Evolutionary conservation across 78 protist genomes (phyloP).

Genomic region (Andalucia godoyi): DNA sequence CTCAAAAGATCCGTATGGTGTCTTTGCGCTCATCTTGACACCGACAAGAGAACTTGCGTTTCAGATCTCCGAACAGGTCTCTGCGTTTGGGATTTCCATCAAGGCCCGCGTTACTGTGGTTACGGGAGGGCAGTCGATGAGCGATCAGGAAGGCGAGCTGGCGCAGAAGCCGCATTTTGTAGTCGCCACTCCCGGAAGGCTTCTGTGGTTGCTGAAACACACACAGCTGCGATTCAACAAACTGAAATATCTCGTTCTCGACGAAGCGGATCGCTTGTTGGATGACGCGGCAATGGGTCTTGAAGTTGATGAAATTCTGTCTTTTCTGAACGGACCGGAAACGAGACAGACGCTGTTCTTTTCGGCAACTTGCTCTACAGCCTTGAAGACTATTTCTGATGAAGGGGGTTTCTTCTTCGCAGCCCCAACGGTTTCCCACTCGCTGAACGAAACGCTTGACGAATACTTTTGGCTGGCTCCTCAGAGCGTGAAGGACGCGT

Average conservation of each 20-base stretch:
- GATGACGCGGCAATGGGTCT: constrained; percentile 14
- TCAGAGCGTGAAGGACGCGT: too few species aligned
- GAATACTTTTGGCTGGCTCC: too few species aligned
- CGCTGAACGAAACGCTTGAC: too few species aligned
- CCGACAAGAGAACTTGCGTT: constrained; percentile 89
- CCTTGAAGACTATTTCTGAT: too few species aligned
- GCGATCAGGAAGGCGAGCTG: constrained; percentile 55
- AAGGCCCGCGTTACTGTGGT: constrained; percentile 27
- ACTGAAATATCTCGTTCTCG: background rate
- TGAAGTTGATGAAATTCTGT: background rate
- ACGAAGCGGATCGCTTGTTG: constrained; percentile 14
- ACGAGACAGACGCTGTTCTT: constrained; percentile 51
- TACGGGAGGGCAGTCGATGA: constrained; percentile 74
- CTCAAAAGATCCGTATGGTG: constrained; percentile 77
- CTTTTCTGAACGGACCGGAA: background rate
- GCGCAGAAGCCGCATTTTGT: constrained; percentile 76
- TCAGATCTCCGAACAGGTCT: constrained; percentile 82
- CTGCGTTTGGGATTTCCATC: constrained; percentile 59
- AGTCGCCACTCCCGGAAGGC: constrained; percentile 94
- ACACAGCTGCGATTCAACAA: background rate
- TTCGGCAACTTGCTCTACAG: constrained; percentile 45
- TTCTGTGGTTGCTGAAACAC: constrained; percentile 15
- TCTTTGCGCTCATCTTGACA: constrained; percentile 68
- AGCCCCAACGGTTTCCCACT: too few species aligned
- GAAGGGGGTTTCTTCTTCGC: too few species aligned